Conservation (phyloP, 148 eudicot genomes). For the Silene latifolia region DNA sequence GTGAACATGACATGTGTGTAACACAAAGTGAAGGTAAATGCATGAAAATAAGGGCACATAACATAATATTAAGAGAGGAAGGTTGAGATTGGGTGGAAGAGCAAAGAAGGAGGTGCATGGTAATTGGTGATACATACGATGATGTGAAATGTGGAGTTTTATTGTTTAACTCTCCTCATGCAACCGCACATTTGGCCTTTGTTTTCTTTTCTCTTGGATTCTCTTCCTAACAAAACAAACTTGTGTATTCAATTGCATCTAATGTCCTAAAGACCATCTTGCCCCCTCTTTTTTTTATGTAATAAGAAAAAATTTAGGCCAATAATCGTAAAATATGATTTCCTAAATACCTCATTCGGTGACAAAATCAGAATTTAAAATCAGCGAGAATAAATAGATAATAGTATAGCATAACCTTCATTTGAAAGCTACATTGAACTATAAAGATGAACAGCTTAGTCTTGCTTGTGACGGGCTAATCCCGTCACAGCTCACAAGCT, state of each 20-base stretch:
- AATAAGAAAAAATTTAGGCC: no score
- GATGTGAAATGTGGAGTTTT: conserved; percentile 14
- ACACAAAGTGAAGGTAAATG: not conserved
- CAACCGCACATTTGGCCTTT: conserved; percentile 47
- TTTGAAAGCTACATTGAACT: no score
- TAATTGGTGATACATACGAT: not conserved
- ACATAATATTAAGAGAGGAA: no score
- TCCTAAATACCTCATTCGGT: no score
- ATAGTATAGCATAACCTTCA: no score
- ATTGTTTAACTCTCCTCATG: conserved; percentile 20
- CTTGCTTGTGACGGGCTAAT: no score
- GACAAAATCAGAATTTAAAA: no score
- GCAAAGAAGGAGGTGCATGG: conserved; percentile 1
- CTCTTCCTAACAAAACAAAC: conserved; percentile 13
- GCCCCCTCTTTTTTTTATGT: not conserved
- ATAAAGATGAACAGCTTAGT: no score
- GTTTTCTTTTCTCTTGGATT: not conserved
- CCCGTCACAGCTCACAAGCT: no score
- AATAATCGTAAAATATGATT: no score
- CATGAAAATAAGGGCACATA: not conserved
- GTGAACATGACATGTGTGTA: not conserved
- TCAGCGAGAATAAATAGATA: no score
- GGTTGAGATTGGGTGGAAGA: conserved; percentile 1
- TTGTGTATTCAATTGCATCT: conserved; percentile 2
- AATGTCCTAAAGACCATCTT: not conserved